These are phyloP conservation scores for Solanum lignicaule DNA, from an alignment of 257 asterid genomes.

Conservation along the genomic window DNA sequence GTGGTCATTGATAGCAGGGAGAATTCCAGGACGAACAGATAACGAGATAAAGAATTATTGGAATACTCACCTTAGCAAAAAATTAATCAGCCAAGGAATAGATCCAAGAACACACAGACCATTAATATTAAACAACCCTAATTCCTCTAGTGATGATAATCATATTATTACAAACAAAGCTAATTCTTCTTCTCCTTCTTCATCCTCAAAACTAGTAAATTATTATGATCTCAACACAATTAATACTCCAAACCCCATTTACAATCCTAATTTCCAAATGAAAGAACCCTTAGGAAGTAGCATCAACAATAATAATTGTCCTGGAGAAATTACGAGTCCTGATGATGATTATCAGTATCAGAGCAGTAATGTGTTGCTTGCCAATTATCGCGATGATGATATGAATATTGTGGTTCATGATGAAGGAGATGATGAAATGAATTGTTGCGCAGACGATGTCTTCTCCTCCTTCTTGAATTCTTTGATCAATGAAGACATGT, in stretches of 20 bases:
- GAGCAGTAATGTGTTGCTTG: not conserved
- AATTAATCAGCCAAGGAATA: conserved; percentile 61
- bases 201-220: not conserved
- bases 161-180: not conserved
- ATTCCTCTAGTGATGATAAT: not conserved
- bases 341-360: not conserved
- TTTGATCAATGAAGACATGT: conserved; percentile 48
- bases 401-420: not conserved
- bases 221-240: not conserved
- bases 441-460: conserved; percentile 29
- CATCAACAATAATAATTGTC: not conserved
- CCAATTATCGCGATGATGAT: not conserved
- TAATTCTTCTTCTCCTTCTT: not conserved
- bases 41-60: conserved; percentile 69
- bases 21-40: conserved; percentile 68
- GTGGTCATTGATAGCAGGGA: conserved; percentile 78
- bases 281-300: not conserved
- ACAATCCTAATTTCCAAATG: not conserved
- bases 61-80: conserved; percentile 62
- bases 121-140: conserved; percentile 10
- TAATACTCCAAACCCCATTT: not conserved
- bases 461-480: conserved; percentile 57
- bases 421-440: conserved; percentile 12
- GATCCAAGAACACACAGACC: conserved; percentile 76
- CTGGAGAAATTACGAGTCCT: not conserved